Conservation (phyloP, 1,284 basidiomycete species). For the Clitocybe nebularis region DNA sequence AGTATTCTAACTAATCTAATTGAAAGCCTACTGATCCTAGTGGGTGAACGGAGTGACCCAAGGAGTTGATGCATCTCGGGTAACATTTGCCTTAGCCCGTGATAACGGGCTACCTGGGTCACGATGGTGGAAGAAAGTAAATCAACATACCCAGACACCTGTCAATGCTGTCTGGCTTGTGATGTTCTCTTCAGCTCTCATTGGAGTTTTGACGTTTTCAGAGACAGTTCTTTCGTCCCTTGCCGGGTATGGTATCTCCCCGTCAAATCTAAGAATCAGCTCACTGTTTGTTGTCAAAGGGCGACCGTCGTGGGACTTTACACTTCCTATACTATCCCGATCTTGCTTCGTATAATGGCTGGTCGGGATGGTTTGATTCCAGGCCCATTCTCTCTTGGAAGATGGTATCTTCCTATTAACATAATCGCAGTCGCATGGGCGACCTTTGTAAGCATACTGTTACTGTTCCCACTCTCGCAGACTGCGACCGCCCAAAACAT, state of each 20-base stretch:
- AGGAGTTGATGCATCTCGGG: conserved; percentile 69
- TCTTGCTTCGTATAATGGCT: conserved; percentile 66
- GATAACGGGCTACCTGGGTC: conserved; percentile 73
- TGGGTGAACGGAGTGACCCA: conserved; percentile 74
- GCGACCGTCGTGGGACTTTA: conserved; percentile 70
- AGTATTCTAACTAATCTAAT: not conserved
- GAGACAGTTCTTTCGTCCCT: conserved; percentile 58
- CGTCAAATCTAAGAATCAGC: conserved; percentile 2
- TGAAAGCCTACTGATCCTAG: conserved; percentile 30
- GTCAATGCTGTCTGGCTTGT: conserved; percentile 75
- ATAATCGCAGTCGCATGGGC: conserved; percentile 63
- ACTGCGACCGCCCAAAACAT: conserved; percentile 43
- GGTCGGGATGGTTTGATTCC: conserved; percentile 53
- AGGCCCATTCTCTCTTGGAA: conserved; percentile 58
- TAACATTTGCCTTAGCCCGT: conserved; percentile 70
- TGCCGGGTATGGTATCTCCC: conserved; percentile 47
- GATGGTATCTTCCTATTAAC: conserved; percentile 58
- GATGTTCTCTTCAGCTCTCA: conserved; percentile 52
- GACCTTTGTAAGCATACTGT: conserved; percentile 53
- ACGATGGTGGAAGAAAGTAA: conserved; percentile 61
- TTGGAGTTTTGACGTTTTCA: conserved; percentile 66
- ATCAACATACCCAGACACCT: conserved; percentile 56
- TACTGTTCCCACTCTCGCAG: conserved; percentile 55
- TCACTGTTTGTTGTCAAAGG: conserved; percentile 32
- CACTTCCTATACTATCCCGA: conserved; percentile 63